Evolutionary conservation across 1,284 basidiomycete species (phyloP).

Genomic region (Leccinum holopus): DNA sequence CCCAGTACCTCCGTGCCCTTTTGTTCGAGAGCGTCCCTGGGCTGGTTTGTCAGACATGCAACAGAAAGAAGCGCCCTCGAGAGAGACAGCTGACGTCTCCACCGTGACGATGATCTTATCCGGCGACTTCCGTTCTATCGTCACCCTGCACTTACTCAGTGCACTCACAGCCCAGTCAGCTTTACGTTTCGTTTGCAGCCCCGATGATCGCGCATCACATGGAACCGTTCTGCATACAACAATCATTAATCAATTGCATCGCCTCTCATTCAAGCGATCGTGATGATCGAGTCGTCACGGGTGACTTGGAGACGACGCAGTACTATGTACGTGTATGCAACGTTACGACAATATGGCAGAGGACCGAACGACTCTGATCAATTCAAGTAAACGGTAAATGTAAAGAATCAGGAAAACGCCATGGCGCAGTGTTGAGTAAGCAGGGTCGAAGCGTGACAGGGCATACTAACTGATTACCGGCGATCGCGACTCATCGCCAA

Average conservation of each 20-base stretch:
- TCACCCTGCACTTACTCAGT: background rate
- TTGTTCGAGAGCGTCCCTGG: background rate
- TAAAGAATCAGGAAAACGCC: background rate
- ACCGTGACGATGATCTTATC: background rate
- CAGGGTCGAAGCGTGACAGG: background rate
- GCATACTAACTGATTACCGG: background rate
- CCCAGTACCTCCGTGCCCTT: background rate
- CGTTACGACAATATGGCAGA: background rate
- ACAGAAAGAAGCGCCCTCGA: background rate
- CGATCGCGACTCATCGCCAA: background rate
- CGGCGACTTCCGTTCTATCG: background rate
- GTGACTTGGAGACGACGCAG: background rate
- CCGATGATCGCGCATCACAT: background rate
- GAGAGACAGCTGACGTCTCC: background rate
- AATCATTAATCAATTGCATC: background rate
- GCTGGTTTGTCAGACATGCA: background rate
- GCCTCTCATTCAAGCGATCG: background rate
- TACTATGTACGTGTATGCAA: background rate
- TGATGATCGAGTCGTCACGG: background rate
- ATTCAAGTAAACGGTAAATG: no score
- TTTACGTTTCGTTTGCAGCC: background rate
- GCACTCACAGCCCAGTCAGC: background rate
- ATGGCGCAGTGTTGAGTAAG: background rate
- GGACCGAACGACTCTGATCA: background rate
- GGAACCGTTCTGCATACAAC: background rate